phyloP scores from a whole-genome alignment of 2,329 filamentous ascomycete species.

The Fusarium secorum region DNA sequence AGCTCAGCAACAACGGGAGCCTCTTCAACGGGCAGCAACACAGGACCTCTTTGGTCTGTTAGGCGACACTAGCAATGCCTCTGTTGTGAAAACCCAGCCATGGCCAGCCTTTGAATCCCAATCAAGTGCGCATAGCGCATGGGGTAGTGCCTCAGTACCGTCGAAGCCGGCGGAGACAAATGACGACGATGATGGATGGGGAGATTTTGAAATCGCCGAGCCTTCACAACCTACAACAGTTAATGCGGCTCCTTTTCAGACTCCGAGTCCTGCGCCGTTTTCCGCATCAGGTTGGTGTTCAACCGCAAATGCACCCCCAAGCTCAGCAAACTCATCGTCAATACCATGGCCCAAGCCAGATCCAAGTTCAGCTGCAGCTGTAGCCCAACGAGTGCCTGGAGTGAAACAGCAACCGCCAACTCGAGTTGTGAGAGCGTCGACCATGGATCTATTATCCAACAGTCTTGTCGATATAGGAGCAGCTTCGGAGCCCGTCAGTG shows the following conservation, averaged over 20 bases:
- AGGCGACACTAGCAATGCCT: conserved; percentile 22
- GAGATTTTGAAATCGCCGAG: conserved; percentile 70
- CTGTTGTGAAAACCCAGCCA: conserved; percentile 33
- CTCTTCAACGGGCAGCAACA: conserved; percentile 24
- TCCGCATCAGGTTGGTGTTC: conserved; percentile 27
- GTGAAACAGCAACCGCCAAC: conserved; percentile 22
- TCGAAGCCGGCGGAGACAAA: conserved; percentile 31
- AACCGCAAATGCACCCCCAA: not conserved
- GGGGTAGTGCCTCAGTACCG: conserved; percentile 25
- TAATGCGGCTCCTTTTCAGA: conserved; percentile 24
- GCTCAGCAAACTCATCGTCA: conserved; percentile 22
- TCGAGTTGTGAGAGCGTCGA: conserved; percentile 55
- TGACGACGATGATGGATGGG: conserved; percentile 71
- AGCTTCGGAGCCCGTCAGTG: not conserved
- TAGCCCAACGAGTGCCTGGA: conserved; percentile 3
- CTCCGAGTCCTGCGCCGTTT: not conserved
- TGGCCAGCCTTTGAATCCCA: conserved; percentile 46
- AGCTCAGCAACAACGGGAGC: conserved; percentile 9
- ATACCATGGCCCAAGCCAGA: conserved; percentile 29
- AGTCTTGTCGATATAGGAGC: conserved; percentile 54
- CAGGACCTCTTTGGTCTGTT: conserved; percentile 43
- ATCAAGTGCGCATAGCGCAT: conserved; percentile 26
- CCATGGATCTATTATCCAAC: conserved; percentile 63
- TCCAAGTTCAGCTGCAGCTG: conserved; percentile 1
- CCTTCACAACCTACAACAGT: conserved; percentile 30